Base-by-base conservation (phyloP, 768 basidiomycete genomes). In the Mycena maculata region DNA sequence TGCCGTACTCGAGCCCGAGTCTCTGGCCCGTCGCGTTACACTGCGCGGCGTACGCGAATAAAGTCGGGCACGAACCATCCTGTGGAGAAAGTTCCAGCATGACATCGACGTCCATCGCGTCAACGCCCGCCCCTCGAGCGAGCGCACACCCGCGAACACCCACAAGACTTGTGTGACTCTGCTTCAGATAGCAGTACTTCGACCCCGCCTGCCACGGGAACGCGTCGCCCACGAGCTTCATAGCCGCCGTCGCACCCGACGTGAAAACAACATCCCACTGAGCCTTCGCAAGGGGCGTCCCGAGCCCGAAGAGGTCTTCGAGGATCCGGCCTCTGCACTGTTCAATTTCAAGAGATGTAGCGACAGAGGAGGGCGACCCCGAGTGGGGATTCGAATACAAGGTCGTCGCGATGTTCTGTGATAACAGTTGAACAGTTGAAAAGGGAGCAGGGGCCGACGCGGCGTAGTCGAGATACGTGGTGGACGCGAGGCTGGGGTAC, bases 241-340 rank as follows among this genome's bases (percentile, higher is more conserved):
- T 78, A 0, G 88, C 86, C 7, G 76, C 84, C 2, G 84, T 84
- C 12, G 87, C 84, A 68, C 88, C 88, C 27, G 86, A 76, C 22
- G 87, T 89, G 72, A 88, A 89, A 38, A 88, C 77, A 54, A 89
- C 85, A 33, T 85, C 82, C 76, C 87, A 89, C 1, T 84, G 83
- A n/a, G 78, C 75, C 1, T 85, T 82, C 10, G 86, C 85, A 9
- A 16, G 16, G 13, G 64, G 50, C 44, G 53, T 50, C 5, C 33
- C 41, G 38, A 71, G 59, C 16, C 70, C 70, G 50, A 68, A 71
- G 13, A 71, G 52, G 4, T 71, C 60, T 23, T 68, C 45, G 36
- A 71, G 70, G 33, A 71, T 47, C 2, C 56, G 66, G 3, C 54
- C 67, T 38, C 70, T 28, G 42, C 66, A 68, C 27, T 36, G 67